phyloP scores from a whole-genome alignment of 345 rosid species.

The Raphanus raphanistrum region DNA sequence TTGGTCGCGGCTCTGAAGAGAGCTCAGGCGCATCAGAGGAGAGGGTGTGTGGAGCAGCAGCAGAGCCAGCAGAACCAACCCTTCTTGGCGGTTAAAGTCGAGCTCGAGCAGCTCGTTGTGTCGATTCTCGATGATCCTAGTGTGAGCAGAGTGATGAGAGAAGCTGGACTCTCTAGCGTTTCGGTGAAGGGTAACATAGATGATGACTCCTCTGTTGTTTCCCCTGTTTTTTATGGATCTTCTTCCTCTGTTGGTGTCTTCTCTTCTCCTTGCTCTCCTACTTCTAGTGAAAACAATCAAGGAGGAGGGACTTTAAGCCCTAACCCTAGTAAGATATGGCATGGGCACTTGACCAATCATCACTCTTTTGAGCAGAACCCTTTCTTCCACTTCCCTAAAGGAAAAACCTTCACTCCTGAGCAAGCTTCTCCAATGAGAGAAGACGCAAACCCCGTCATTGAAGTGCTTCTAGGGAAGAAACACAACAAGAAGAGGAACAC shows the following conservation, averaged over 20 bases:
- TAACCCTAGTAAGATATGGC: conserved; percentile 60
- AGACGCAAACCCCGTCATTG: conserved; percentile 66
- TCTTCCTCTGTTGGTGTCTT: conserved; percentile 67
- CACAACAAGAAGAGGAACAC: conserved; percentile 58
- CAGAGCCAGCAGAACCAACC: conserved; percentile 73
- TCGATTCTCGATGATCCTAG: conserved; percentile 84
- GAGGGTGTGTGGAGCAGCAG: conserved; percentile 68
- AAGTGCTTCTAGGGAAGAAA: conserved; percentile 58
- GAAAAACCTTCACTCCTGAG: conserved; percentile 40
- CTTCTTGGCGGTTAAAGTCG: conserved; percentile 61
- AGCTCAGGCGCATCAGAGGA: conserved; percentile 79
- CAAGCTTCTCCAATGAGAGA: conserved; percentile 42
- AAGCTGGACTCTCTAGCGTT: conserved; percentile 81
- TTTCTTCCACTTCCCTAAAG: conserved; percentile 52
- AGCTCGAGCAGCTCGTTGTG: conserved; percentile 64
- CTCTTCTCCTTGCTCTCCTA: conserved; percentile 85
- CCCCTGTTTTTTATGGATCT: conserved; percentile 62
- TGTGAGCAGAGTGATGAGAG: conserved; percentile 88
- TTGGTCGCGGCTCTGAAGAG: conserved; percentile 72
- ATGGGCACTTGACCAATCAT: conserved; percentile 47
- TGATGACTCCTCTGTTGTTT: conserved; percentile 53
- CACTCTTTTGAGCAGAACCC: conserved; percentile 59
- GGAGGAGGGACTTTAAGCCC: conserved; percentile 41
- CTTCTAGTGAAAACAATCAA: conserved; percentile 50
- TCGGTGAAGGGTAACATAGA: conserved; percentile 68